These are phyloP conservation scores for Starmerella gropengiesseri DNA, from an alignment of 805 yeast genomes.

Conservation along the genomic window DNA sequence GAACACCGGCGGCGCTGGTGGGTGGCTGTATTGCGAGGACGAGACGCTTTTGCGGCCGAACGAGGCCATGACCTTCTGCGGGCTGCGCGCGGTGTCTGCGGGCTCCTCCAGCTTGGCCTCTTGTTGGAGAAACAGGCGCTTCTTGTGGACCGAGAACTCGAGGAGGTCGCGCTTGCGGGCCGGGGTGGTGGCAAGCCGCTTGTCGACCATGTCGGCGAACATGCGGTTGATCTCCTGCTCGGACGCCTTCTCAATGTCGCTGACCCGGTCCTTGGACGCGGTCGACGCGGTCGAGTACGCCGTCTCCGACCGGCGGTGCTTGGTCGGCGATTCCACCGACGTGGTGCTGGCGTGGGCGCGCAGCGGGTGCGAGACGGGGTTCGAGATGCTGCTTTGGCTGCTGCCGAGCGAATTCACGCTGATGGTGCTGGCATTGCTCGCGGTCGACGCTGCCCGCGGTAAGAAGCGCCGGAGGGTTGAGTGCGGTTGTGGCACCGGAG, in stretches of 20 bases:
- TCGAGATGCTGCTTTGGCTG: background rate
- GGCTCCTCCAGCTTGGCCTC: conserved; percentile 10
- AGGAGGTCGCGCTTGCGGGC: conserved; percentile 8
- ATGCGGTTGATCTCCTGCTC: conserved; percentile 12
- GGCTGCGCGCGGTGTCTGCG: background rate
- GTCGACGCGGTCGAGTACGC: background rate
- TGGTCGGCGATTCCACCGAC: background rate
- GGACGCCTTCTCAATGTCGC: conserved; percentile 9
- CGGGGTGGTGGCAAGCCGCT: conserved; percentile 6
- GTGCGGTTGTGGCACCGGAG: conserved; percentile 1
- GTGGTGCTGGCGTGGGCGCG: conserved; percentile 3
- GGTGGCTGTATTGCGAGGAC: background rate
- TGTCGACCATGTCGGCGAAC: conserved; percentile 9
- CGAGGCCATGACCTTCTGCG: conserved; percentile 3
- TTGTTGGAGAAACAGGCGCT: conserved; percentile 14
- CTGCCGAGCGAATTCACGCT: conserved; percentile 2
- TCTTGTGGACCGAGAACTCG: conserved; percentile 8
- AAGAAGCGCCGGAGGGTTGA: conserved; percentile 14
- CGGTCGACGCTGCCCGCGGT: conserved; percentile 15
- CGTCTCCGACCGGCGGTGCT: conserved; percentile 1
- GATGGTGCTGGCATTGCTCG: conserved; percentile 15
- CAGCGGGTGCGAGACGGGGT: background rate
- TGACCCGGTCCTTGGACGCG: conserved; percentile 2
- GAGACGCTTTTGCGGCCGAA: conserved; percentile 10
- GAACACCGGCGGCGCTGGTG: background rate